These are phyloP conservation scores for Lichtheimia ramosa DNA, from an alignment of 371 early-diverging fungal genomes.

Conservation along the genomic window DNA sequence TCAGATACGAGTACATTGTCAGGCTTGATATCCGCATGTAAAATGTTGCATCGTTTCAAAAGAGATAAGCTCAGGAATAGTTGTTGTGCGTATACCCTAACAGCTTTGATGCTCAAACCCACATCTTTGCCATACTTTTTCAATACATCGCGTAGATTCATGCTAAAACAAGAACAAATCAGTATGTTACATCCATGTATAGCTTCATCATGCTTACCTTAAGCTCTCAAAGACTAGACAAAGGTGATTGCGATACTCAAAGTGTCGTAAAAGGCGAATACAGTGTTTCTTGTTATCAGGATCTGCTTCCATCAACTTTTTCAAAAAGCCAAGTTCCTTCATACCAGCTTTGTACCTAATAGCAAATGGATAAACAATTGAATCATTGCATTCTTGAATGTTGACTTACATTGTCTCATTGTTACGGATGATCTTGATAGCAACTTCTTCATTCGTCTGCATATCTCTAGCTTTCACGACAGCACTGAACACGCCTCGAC, in stretches of 20 bases:
- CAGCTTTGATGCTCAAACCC: constrained; percentile 91
- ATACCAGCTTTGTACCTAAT: constrained; percentile 87
- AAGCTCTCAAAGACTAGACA: constrained; percentile 95
- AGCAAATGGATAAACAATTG: not conserved
- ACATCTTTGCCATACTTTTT: constrained; percentile 93
- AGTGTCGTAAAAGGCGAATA: constrained; percentile 79
- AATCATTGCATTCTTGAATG: not conserved
- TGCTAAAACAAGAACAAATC: constrained; percentile 35
- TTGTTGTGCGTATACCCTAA: constrained; percentile 90
- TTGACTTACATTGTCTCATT: constrained; percentile 87
- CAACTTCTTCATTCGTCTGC: constrained; percentile 77
- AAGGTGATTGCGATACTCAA: constrained; percentile 89
- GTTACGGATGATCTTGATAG: constrained; percentile 93
- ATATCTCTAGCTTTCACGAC: constrained; percentile 88
- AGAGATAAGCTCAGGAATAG: constrained; percentile 85
- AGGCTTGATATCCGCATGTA: constrained; percentile 99
- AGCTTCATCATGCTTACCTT: constrained; percentile 36
- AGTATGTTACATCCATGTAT: not conserved
- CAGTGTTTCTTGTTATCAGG: constrained; percentile 88
- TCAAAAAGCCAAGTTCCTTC: constrained; percentile 87
- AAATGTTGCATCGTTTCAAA: constrained; percentile 76
- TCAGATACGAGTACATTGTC: constrained; percentile 94
- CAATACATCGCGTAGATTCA: constrained; percentile 91
- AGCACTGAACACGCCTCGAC: constrained; percentile 93
- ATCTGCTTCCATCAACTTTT: constrained; percentile 78